Base-by-base conservation (phyloP, 2,329 filamentous ascomycete genomes). In the Aureobasidium sp. region DNA sequence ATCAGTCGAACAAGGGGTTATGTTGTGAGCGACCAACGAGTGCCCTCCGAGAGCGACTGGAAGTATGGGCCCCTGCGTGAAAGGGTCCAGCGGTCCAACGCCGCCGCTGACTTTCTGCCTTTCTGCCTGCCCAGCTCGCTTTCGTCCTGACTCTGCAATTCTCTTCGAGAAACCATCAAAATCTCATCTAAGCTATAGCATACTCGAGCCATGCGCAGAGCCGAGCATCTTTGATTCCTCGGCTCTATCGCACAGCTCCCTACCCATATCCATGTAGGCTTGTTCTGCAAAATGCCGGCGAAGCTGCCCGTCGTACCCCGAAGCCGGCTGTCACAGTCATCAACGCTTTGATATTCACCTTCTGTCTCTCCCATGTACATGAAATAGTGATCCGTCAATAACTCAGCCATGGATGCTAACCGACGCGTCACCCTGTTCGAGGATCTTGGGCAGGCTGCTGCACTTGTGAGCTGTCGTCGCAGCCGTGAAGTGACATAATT, bases 371-470 rank as follows among this genome's bases (percentile, higher is more conserved):
- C 7, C 17, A 22, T 17, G 21, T 25, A 24, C 42, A 34, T 16
- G 19, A 14, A 25, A 12, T 6, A 27, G 10, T 21, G 14, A 10
- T 19, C 2, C 17, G 12, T 12, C 1, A 17, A 6, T 49, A 22
- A n/a, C n/a, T 32, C 3, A 25, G 22, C 19, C 3, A 54, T 55
- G 53, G 25, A 38, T 10, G 21, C 17, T 8, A 51, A 42, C 7
- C 16, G 32, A 2, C 11, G 37, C 1, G 7, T 7, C 7, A 29
- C 21, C 2, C n/a, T 55, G 12, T 7, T 49, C 3, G 39, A 39
- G 16, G 45, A 55, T 55, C 22, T 25, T 39, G 44, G 19, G 1
- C 44, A 55, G 29, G 53, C 53, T 24, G 38, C 53, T 29, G 38
- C 37, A 2, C 30, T 55, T 12, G 53, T 55, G 34, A 47, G 34